phyloP scores from a whole-genome alignment of 768 basidiomycete species.

The Tylopilus subfusipes region DNA sequence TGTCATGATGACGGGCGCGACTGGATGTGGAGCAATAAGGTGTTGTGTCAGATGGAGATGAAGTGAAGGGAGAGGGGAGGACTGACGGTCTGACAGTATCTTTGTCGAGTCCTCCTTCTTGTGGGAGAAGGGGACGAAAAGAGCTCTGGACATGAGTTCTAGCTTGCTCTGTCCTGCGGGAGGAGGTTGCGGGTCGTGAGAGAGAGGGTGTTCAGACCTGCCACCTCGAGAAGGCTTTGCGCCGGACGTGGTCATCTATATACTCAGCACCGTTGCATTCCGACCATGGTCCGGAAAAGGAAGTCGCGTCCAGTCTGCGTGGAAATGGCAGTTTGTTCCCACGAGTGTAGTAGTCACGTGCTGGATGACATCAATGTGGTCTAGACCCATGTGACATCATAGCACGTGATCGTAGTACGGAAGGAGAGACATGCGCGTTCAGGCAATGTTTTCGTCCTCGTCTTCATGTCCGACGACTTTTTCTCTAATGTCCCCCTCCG shows the following conservation, averaged over 20 bases:
- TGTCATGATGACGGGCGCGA: slow-evolving; percentile 89
- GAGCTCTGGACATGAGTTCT: slow-evolving; percentile 62
- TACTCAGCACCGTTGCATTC: slow-evolving; percentile 19
- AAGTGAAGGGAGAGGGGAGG: not conserved
- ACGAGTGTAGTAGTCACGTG: slow-evolving; percentile 15
- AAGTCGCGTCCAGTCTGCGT: not conserved
- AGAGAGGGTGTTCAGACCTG: too few species aligned
- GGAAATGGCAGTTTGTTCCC: slow-evolving; percentile 5
- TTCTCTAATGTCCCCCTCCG: slow-evolving; percentile 34
- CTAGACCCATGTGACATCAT: slow-evolving; percentile 32
- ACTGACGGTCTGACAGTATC: slow-evolving; percentile 74
- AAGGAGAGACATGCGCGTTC: not conserved
- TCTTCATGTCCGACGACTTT: slow-evolving; percentile 37
- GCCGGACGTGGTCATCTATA: slow-evolving; percentile 9
- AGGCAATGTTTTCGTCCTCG: not conserved
- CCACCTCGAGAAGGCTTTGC: not conserved
- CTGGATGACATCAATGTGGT: slow-evolving; percentile 21
- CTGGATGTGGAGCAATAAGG: slow-evolving; percentile 33
- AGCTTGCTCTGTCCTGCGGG: slow-evolving; percentile 43
- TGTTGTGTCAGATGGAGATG: not conserved
- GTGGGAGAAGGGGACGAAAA: slow-evolving; percentile 62
- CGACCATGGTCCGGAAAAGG: slow-evolving; percentile 6
- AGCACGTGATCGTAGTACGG: slow-evolving; percentile 22
- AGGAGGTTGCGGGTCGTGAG: too few species aligned
- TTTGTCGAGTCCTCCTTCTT: slow-evolving; percentile 63